A percentile compares a stretch with the other conserved stretches of the same genome.
phyloP scores from a whole-genome alignment of 2,329 filamentous ascomycete genomes.

The Pseudopyricularia cyperi region DNA sequence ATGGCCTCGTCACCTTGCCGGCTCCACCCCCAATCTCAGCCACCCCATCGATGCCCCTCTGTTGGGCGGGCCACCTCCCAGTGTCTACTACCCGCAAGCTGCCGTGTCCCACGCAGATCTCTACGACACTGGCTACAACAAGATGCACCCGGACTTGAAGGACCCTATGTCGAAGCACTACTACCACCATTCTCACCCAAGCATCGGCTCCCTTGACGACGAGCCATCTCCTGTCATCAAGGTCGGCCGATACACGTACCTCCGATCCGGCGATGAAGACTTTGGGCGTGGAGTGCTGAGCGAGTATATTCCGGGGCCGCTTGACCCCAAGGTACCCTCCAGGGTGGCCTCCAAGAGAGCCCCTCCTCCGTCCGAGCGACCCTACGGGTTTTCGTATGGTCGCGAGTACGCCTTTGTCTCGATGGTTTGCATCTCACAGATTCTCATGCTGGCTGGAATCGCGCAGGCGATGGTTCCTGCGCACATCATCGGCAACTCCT shows the following conservation, averaged over 20 bases:
- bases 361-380: neutral
- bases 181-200: neutral
- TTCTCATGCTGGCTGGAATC: constrained; percentile 34
- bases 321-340: neutral
- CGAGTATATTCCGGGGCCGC: neutral
- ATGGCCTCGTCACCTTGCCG: constrained; percentile 4
- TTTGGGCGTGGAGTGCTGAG: constrained; percentile 6
- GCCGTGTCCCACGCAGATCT: constrained; percentile 9
- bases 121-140: constrained; percentile 9
- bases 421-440: constrained; percentile 25
- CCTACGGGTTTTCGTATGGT: constrained; percentile 11
- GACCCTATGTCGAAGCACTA: neutral
- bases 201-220: neutral
- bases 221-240: constrained; percentile 10
- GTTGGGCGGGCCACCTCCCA: neutral
- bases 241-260: constrained; percentile 12
- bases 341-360: neutral
- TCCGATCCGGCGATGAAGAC: constrained; percentile 11
- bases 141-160: constrained; percentile 1
- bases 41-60: neutral
- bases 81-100: constrained; percentile 1
- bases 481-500: constrained; percentile 30
- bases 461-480: constrained; percentile 33
- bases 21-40: constrained; percentile 3
- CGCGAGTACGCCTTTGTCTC: constrained; percentile 23